Evolutionary conservation across 2,329 filamentous ascomycete species (phyloP).

Genomic region (Pleomassaria siparia): DNA sequence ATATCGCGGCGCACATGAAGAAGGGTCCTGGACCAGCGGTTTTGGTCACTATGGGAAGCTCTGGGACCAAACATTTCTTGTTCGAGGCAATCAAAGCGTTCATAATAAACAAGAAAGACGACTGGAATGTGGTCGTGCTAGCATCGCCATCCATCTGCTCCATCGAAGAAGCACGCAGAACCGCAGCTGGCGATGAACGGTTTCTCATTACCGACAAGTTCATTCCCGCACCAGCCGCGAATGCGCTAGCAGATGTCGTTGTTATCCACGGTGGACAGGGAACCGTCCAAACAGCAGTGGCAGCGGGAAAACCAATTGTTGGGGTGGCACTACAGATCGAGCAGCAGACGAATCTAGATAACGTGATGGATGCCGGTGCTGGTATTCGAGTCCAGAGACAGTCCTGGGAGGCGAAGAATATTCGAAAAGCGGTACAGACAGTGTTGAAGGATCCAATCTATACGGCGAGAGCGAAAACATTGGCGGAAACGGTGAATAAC

Average conservation of each 20-base stretch:
- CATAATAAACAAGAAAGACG: constrained; percentile 22
- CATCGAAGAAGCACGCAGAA: constrained; percentile 25
- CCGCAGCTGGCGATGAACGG: constrained; percentile 27
- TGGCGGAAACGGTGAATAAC: constrained; percentile 27
- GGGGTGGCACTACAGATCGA: constrained; percentile 37
- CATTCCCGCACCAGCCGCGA: constrained; percentile 31
- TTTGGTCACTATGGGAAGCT: constrained; percentile 35
- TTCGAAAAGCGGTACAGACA: constrained; percentile 23
- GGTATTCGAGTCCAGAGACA: constrained; percentile 33
- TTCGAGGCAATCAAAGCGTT: constrained; percentile 36
- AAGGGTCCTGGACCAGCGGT: constrained; percentile 25
- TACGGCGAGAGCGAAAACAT: constrained; percentile 21
- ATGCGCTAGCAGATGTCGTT: constrained; percentile 29
- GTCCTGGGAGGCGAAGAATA: constrained; percentile 30
- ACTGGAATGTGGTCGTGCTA: constrained; percentile 34
- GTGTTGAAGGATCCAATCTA: constrained; percentile 30
- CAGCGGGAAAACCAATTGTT: constrained; percentile 34
- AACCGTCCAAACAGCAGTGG: constrained; percentile 35
- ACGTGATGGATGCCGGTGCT: constrained; percentile 35
- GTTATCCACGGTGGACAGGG: constrained; percentile 37
- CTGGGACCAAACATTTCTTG: constrained; percentile 32
- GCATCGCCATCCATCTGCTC: constrained; percentile 35
- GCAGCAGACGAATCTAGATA: constrained; percentile 38
- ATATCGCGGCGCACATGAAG: constrained; percentile 29
- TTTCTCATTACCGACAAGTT: constrained; percentile 34